Conservation (phyloP, 192 early-diverging fungal genomes). For the Backusella mclennaniae region DNA sequence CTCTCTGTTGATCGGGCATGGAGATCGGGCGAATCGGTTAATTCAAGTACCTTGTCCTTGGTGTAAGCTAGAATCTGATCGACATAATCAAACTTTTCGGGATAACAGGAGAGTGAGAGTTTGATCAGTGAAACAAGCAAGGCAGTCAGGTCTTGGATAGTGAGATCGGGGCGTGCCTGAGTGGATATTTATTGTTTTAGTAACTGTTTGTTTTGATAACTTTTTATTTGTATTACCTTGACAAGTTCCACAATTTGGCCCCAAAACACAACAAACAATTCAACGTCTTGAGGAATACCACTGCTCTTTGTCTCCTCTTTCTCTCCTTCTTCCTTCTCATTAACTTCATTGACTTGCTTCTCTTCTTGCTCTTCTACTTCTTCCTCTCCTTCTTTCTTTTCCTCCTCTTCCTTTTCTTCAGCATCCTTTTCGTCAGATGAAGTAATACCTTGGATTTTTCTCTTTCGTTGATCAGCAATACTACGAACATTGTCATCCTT, state of each 20-base stretch:
- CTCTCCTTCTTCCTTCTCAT: conserved; percentile 1
- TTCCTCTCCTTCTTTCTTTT: conserved; percentile 23
- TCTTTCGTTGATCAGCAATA: conserved; percentile 11
- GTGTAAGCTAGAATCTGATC: conserved; percentile 92
- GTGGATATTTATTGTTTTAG: background rate
- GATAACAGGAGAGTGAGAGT: conserved; percentile 91
- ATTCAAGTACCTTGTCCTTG: conserved; percentile 69
- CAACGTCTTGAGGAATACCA: conserved; percentile 84
- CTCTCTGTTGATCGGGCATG: conserved; percentile 66
- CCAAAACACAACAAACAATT: conserved; percentile 98
- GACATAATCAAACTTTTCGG: conserved; percentile 81
- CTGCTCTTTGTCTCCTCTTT: conserved; percentile 45
- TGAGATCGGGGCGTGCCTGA: conserved; percentile 87
- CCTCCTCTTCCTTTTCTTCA: conserved; percentile 32
- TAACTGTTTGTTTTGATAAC: background rate
- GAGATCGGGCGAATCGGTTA: conserved; percentile 63
- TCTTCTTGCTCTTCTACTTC: conserved; percentile 41
- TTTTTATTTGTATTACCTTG: conserved; percentile 46
- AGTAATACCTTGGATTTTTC: conserved; percentile 10
- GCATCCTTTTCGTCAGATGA: conserved; percentile 26
- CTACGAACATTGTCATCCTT: conserved; percentile 1
- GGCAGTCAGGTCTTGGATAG: conserved; percentile 89
- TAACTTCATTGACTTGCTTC: conserved; percentile 16
- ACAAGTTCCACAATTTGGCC: conserved; percentile 90
- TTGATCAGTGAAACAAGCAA: conserved; percentile 86